These are phyloP conservation scores for Talaromyces ruber DNA, from an alignment of 495 filamentous ascomycete genomes.

Conservation along the genomic window DNA sequence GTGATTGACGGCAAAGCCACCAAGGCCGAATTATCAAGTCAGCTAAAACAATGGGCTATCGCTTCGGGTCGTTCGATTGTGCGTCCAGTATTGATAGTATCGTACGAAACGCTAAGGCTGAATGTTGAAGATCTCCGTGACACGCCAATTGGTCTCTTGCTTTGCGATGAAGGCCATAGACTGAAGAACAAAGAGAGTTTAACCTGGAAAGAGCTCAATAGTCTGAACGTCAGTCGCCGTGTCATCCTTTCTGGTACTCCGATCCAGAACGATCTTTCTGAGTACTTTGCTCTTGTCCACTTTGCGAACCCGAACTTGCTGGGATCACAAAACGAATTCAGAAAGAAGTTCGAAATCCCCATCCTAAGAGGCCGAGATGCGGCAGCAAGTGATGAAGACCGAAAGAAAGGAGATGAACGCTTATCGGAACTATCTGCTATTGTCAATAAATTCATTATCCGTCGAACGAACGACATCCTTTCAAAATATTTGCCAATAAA, in stretches of 20 bases:
- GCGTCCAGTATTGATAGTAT: slow-evolving; percentile 96
- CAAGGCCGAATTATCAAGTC: slow-evolving; percentile 82
- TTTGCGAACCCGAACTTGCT: slow-evolving; percentile 94
- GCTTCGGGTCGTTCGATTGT: slow-evolving; percentile 83
- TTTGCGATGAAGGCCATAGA: slow-evolving; percentile 99
- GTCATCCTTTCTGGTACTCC: slow-evolving; percentile 97
- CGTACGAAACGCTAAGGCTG: slow-evolving; percentile 90
- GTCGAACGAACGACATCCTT: slow-evolving; percentile 93
- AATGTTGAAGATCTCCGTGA: slow-evolving; percentile 84
- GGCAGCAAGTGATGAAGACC: slow-evolving; percentile 74
- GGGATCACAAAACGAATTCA: slow-evolving; percentile 83
- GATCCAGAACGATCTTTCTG: slow-evolving; percentile 95
- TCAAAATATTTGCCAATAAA: slow-evolving; percentile 98
- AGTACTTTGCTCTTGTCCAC: slow-evolving; percentile 93
- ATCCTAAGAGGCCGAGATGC: slow-evolving; percentile 92
- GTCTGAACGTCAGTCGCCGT: slow-evolving; percentile 78
- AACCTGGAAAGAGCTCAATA: slow-evolving; percentile 84
- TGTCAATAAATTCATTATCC: slow-evolving; percentile 99
- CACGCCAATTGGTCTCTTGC: slow-evolving; percentile 80
- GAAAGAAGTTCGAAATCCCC: slow-evolving; percentile 88
- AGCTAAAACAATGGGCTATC: slow-evolving; percentile 92
- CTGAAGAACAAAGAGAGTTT: slow-evolving; percentile 96
- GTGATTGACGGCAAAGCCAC: slow-evolving; percentile 94
- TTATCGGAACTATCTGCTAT: slow-evolving; percentile 69
- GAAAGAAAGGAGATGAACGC: slow-evolving; percentile 76